A percentile compares a stretch with the other conserved stretches of the same genome.
phyloP scores from a whole-genome alignment of 495 filamentous ascomycete genomes.

The Amphirosellinia nigrospora region DNA sequence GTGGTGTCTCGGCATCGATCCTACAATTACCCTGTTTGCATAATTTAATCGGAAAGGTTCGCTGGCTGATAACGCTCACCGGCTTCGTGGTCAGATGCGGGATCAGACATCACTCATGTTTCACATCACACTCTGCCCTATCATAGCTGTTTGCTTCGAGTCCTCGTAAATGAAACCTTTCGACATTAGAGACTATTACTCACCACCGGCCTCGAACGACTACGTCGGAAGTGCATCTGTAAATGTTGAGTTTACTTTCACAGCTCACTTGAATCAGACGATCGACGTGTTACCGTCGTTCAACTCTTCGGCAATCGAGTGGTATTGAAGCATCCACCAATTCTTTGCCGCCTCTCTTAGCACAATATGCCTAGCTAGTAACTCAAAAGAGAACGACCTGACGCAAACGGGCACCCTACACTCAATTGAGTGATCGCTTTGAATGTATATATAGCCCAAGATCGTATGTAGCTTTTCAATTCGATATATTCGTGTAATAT shows the following conservation, averaged over 20 bases:
- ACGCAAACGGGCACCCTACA: background rate
- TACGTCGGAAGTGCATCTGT: background rate
- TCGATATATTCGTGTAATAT: background rate
- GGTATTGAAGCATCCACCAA: background rate
- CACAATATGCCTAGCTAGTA: background rate
- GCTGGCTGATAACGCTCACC: background rate
- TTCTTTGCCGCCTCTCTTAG: no score
- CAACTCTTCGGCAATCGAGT: background rate
- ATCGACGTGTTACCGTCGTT: background rate
- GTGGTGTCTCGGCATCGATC: background rate
- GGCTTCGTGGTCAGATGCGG: slow-evolving; percentile 8
- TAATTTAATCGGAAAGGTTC: background rate
- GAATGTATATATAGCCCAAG: background rate
- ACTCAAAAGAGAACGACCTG: background rate
- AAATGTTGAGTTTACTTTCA: background rate
- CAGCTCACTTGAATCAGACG: background rate
- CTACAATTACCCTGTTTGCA: slow-evolving; percentile 1
- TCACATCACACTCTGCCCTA: background rate
- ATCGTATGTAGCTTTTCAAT: background rate
- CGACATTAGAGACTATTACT: background rate
- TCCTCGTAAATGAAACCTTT: background rate
- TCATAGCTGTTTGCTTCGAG: background rate
- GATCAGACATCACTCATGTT: slow-evolving; percentile 13
- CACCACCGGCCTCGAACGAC: background rate
- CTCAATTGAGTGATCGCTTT: background rate